Evolutionary conservation across 768 basidiomycete genomes (phyloP).

Genomic region (Naganishia vishniacii): DNA sequence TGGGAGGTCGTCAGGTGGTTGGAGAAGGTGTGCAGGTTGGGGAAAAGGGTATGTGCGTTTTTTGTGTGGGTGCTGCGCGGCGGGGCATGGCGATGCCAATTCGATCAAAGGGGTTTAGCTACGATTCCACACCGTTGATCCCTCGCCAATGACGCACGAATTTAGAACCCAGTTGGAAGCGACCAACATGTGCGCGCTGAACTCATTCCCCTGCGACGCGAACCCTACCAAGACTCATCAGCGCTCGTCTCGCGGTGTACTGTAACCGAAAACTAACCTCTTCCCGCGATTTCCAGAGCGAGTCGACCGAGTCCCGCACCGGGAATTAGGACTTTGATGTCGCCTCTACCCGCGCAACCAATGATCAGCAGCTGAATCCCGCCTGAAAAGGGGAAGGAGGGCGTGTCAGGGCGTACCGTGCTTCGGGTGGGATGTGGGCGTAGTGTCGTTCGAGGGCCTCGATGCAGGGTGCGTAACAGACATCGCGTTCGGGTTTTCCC

Average conservation of each 20-base stretch:
- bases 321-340: constrained; percentile 73
- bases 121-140: too few relatives aligned
- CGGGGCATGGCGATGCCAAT: neutral
- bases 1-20: constrained; percentile 61
- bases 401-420: constrained; percentile 56
- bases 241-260: neutral
- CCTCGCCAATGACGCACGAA: constrained; percentile 54
- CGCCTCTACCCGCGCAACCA: constrained; percentile 48
- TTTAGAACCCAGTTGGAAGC: constrained; percentile 84
- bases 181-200: constrained; percentile 90
- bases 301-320: constrained; percentile 84
- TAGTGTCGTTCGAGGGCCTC: constrained; percentile 66
- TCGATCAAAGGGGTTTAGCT: too few relatives aligned
- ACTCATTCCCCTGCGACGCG: constrained; percentile 88
- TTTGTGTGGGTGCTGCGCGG: neutral
- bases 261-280: constrained; percentile 54
- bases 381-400: too few relatives aligned
- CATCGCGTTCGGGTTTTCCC: constrained; percentile 71
- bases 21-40: constrained; percentile 87
- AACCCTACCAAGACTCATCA: constrained; percentile 58
- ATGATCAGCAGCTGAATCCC: neutral
- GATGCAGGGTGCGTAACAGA: constrained; percentile 75
- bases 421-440: constrained; percentile 54
- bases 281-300: constrained; percentile 76
- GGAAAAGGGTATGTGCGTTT: constrained; percentile 73